Evolutionary conservation across 2,329 filamentous ascomycete genomes (phyloP).

Genomic region (Arachnopeziza araneosa): DNA sequence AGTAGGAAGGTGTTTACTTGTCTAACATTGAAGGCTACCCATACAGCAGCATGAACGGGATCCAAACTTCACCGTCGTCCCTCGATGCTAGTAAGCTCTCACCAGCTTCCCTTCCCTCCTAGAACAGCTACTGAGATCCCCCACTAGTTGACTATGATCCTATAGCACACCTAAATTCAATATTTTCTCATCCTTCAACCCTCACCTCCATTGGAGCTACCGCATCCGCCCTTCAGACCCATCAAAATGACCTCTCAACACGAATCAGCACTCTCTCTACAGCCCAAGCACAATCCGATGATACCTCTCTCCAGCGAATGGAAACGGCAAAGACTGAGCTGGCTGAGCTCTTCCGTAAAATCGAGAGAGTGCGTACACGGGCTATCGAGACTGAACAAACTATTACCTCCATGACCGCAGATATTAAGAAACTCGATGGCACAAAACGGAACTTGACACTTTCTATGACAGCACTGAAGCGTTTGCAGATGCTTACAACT

Average conservation of each 20-base stretch:
- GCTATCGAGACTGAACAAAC: constrained; percentile 90
- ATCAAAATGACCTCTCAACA: constrained; percentile 76
- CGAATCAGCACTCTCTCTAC: constrained; percentile 69
- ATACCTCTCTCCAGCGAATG: constrained; percentile 85
- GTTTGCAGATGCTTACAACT: constrained; percentile 96
- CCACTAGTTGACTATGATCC: constrained; percentile 76
- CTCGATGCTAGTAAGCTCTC: constrained; percentile 30
- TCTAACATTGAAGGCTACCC: neutral
- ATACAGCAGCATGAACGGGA: constrained; percentile 28
- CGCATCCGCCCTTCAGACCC: constrained; percentile 64
- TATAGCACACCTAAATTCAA: constrained; percentile 83
- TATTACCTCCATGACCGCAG: constrained; percentile 97
- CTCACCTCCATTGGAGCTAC: constrained; percentile 72
- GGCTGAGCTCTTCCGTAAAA: constrained; percentile 84
- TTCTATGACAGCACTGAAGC: constrained; percentile 96
- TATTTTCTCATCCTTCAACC: constrained; percentile 86
- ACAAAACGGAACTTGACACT: constrained; percentile 95
- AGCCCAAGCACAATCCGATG: constrained; percentile 76
- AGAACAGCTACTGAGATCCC: constrained; percentile 12
- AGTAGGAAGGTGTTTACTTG: neutral
- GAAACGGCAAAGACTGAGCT: constrained; percentile 87
- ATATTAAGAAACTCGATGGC: constrained; percentile 94
- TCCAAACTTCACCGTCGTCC: constrained; percentile 22
- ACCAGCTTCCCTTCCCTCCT: neutral
- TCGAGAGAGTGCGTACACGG: constrained; percentile 84